Percentiles rank a stretch among this genome's conserved stretches.
These are phyloP conservation scores for Calonectria multiphialidica DNA, from an alignment of 2,329 filamentous ascomycete genomes.

Conservation along the genomic window DNA sequence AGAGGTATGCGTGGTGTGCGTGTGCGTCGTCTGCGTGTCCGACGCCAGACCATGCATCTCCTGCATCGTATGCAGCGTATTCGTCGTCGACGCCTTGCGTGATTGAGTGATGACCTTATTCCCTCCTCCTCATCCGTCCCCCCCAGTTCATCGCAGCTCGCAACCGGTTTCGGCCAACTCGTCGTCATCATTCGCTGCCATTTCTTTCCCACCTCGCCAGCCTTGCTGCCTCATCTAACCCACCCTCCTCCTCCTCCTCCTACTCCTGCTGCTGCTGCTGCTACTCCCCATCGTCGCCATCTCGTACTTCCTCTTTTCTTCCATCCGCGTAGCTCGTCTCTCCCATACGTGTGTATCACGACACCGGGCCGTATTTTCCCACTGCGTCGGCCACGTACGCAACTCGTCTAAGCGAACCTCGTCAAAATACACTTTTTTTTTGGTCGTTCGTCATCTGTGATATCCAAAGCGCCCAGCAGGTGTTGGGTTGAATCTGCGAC, in stretches of 20 bases:
- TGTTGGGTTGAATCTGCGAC: not conserved
- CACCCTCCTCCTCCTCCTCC: not conserved
- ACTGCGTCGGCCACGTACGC: not conserved
- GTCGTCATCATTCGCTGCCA: not conserved
- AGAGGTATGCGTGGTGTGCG: too few relatives aligned
- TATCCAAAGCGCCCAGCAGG: not conserved
- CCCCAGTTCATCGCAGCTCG: not conserved
- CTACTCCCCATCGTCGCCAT: too few relatives aligned
- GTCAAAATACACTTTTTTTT: not conserved
- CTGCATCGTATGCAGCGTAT: not conserved
- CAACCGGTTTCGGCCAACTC: constrained; percentile 13
- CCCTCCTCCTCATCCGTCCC: not conserved
- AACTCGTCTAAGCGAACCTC: constrained; percentile 1
- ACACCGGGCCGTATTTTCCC: not conserved
- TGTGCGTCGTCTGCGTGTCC: not conserved
- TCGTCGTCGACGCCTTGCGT: constrained; percentile 2
- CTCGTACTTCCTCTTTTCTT: not conserved
- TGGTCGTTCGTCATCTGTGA: not conserved
- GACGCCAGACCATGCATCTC: not conserved
- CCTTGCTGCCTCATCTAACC: constrained; percentile 13
- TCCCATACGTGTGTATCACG: not conserved
- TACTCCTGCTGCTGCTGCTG: too few relatives aligned
- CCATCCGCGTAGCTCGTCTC: too few relatives aligned
- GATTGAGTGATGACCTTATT: not conserved
- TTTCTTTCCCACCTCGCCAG: not conserved